phyloP scores from a whole-genome alignment of 2,329 filamentous ascomycete species.

The Didymella lethalis region DNA sequence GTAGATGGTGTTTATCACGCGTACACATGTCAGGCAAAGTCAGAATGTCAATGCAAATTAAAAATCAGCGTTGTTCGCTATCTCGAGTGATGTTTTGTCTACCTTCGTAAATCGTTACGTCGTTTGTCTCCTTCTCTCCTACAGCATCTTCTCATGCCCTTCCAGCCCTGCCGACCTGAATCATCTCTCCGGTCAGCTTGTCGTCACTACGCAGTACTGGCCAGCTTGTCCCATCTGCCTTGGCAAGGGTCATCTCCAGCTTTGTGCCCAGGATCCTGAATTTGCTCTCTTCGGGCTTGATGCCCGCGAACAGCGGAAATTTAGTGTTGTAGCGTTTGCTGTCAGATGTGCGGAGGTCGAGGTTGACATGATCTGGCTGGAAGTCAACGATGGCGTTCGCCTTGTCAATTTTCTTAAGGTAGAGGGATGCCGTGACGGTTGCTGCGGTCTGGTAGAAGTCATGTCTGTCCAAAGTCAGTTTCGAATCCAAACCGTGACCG shows the following conservation, averaged over 20 bases:
- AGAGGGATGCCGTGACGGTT: slow-evolving; percentile 88
- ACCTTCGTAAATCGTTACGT: slow-evolving; percentile 19
- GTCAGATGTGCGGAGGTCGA: slow-evolving; percentile 88
- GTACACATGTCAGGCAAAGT: neutral
- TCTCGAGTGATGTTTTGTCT: slow-evolving; percentile 3
- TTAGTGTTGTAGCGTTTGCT: slow-evolving; percentile 79
- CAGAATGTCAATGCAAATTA: neutral
- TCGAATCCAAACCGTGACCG: neutral
- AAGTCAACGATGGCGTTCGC: slow-evolving; percentile 77
- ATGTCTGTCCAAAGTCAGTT: slow-evolving; percentile 59
- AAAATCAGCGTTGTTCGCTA: neutral
- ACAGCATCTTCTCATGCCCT: slow-evolving; percentile 23
- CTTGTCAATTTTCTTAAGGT: slow-evolving; percentile 96
- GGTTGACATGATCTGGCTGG: slow-evolving; percentile 65
- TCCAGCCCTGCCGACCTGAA: slow-evolving; percentile 84
- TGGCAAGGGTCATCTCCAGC: slow-evolving; percentile 78
- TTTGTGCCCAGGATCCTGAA: slow-evolving; percentile 90
- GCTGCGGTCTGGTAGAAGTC: slow-evolving; percentile 95
- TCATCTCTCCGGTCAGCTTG: slow-evolving; percentile 75
- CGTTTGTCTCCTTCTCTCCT: neutral
- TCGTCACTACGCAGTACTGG: slow-evolving; percentile 85
- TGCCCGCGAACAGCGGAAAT: slow-evolving; percentile 77
- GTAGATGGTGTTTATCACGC: slow-evolving; percentile 53
- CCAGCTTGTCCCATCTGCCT: slow-evolving; percentile 81
- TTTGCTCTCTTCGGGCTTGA: slow-evolving; percentile 76